phyloP scores from a whole-genome alignment of 345 rosid species.

The Rubroshorea leprosula region DNA sequence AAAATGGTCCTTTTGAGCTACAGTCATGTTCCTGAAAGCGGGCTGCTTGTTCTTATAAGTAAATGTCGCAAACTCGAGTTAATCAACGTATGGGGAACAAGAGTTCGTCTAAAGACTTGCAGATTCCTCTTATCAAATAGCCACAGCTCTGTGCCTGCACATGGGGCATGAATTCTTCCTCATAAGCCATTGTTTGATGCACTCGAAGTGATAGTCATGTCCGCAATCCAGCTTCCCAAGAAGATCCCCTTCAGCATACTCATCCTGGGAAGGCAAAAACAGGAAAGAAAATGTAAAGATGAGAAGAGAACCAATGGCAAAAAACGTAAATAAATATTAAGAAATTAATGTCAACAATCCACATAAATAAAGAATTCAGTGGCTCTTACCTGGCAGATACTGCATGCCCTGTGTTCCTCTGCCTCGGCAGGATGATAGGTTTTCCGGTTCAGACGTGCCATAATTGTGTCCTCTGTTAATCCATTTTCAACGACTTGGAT shows the following conservation, averaged over 20 bases:
- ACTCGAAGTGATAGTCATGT: conserved; percentile 32
- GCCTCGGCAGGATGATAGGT: conserved; percentile 7
- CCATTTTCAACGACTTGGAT: too few species aligned
- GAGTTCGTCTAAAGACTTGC: conserved; percentile 36
- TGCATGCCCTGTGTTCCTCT: conserved; percentile 17
- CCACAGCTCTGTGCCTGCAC: conserved; percentile 27
- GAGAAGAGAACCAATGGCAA: background rate
- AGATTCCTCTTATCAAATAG: background rate
- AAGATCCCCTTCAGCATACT: conserved; percentile 23
- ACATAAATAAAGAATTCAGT: too few species aligned
- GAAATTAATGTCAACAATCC: too few species aligned
- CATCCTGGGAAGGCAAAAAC: conserved; percentile 25
- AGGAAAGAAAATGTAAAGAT: background rate
- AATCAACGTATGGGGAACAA: conserved; percentile 81
- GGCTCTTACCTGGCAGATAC: conserved; percentile 38
- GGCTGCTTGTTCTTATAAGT: conserved; percentile 54
- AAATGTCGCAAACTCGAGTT: conserved; percentile 71
- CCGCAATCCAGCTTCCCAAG: conserved; percentile 32
- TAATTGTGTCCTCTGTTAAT: conserved; percentile 21
- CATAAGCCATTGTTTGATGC: conserved; percentile 32
- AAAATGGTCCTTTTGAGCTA: too few species aligned
- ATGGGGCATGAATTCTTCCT: conserved; percentile 37
- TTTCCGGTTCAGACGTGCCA: conserved; percentile 8
- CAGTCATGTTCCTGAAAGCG: conserved; percentile 75
- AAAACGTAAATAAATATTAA: background rate